A percentile compares a stretch with the other conserved stretches of the same genome.
Conservation (phyloP, 331 rosid genomes). For the Acacia pycnantha region DNA sequence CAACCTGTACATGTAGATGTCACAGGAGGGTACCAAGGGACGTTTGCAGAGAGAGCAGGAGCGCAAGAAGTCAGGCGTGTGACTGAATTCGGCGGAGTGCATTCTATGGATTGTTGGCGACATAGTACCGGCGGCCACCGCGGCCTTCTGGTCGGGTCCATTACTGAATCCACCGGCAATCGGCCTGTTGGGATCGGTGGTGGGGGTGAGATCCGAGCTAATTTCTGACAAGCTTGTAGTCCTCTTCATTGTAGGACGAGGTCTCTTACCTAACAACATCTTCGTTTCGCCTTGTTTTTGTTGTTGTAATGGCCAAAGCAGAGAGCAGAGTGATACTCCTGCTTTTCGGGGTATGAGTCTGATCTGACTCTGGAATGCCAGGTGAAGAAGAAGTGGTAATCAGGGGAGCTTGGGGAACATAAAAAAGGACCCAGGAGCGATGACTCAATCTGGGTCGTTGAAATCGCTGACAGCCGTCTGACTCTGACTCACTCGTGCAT, state of each 20-base stretch:
- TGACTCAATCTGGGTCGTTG: slow-evolving; percentile 58
- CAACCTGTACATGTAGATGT: slow-evolving; percentile 92
- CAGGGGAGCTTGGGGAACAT: slow-evolving; percentile 33
- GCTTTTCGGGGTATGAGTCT: neutral
- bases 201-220: slow-evolving; percentile 60
- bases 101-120: slow-evolving; percentile 33
- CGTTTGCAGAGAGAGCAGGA: slow-evolving; percentile 76
- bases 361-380: slow-evolving; percentile 9
- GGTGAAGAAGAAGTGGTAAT: slow-evolving; percentile 6
- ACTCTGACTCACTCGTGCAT: neutral
- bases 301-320: neutral
- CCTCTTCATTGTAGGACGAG: slow-evolving; percentile 71
- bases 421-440: slow-evolving; percentile 51
- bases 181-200: slow-evolving; percentile 12
- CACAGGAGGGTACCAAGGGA: slow-evolving; percentile 65
- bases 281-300: neutral
- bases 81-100: slow-evolving; percentile 34
- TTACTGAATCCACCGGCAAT: slow-evolving; percentile 19
- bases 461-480: slow-evolving; percentile 15
- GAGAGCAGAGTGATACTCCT: neutral
- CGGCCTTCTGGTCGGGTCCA: slow-evolving; percentile 43
- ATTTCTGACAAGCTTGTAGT: slow-evolving; percentile 80
- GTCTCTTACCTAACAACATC: slow-evolving; percentile 80
- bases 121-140: neutral
- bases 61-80: slow-evolving; percentile 57